A percentile compares a stretch with the other conserved stretches of the same genome.
phyloP scores from a whole-genome alignment of 1,284 basidiomycete genomes.

The Butyriboletus appendiculatus region DNA sequence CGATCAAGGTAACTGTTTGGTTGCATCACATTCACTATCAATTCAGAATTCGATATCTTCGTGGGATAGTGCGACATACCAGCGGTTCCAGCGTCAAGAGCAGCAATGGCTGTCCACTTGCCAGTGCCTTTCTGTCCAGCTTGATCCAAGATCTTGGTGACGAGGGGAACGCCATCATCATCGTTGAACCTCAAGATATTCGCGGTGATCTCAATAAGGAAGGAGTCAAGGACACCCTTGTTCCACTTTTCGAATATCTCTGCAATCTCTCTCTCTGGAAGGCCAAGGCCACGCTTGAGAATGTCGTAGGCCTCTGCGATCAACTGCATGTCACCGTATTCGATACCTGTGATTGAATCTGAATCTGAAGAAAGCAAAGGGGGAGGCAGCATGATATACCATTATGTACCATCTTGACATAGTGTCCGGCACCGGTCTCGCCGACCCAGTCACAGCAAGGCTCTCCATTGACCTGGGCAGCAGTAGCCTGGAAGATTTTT shows the following conservation, averaged over 20 bases:
- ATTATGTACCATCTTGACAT: constrained; percentile 99
- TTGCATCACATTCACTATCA: constrained; percentile 13
- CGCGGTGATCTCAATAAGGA: constrained; percentile 98
- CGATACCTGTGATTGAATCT: constrained; percentile 66
- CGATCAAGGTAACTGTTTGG: constrained; percentile 89
- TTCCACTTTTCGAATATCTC: constrained; percentile 94
- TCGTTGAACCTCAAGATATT: constrained; percentile 97
- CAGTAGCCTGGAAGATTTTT: constrained; percentile 98
- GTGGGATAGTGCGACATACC: constrained; percentile 46
- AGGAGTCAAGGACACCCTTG: constrained; percentile 98
- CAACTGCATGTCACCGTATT: constrained; percentile 99
- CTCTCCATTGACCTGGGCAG: constrained; percentile 94
- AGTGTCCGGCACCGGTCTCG: constrained; percentile 91
- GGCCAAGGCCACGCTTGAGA: constrained; percentile 93
- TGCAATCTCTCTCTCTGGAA: constrained; percentile 85
- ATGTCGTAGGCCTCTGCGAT: constrained; percentile 99
- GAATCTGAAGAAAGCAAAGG: constrained; percentile 15
- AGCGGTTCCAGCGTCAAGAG: constrained; percentile 92
- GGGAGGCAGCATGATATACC: constrained; percentile 48
- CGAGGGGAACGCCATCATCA: constrained; percentile 88
- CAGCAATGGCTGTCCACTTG: constrained; percentile 99
- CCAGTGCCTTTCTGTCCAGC: constrained; percentile 99
- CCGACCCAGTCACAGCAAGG: constrained; percentile 99
- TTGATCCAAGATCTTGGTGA: constrained; percentile 93
- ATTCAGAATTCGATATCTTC: constrained; percentile 4